A percentile compares a stretch with the other conserved stretches of the same genome.
phyloP scores from a whole-genome alignment of 169 alveolate genomes.

The Amoebophrya sp. region DNA sequence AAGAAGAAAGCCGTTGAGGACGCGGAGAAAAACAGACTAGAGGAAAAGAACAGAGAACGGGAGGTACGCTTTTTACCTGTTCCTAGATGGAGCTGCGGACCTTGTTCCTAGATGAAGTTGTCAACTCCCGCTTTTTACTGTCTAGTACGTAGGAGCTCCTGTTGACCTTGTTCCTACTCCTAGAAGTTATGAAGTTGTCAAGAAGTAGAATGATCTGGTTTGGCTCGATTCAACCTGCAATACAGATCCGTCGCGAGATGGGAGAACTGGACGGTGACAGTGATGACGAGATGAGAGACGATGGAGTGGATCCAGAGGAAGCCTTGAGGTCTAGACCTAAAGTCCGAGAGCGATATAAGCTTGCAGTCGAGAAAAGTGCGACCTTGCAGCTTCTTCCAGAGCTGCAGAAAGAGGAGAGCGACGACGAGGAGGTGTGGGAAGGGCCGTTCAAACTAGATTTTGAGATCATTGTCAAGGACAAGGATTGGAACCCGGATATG shows the following conservation, averaged over 20 bases:
- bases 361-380: not conserved
- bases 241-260: no score
- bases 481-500: not conserved
- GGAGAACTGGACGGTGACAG: not conserved
- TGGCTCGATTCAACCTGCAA: no score
- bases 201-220: no score
- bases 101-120: no score
- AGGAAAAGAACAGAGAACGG: not conserved
- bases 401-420: not conserved
- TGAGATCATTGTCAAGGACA: not conserved
- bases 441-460: not conserved
- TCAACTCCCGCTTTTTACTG: no score
- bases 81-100: no score
- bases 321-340: not conserved
- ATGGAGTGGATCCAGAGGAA: not conserved
- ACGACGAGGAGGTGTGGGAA: not conserved
- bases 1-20: not conserved
- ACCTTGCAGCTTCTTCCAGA: constrained; percentile 10
- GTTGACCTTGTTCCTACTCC: no score
- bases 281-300: not conserved
- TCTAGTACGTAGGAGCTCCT: no score
- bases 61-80: no score
- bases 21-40: not conserved
- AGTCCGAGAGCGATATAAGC: not conserved
- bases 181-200: no score